These are phyloP conservation scores for Myxozyma neotropica DNA, from an alignment of 805 yeast species.

Conservation along the genomic window DNA sequence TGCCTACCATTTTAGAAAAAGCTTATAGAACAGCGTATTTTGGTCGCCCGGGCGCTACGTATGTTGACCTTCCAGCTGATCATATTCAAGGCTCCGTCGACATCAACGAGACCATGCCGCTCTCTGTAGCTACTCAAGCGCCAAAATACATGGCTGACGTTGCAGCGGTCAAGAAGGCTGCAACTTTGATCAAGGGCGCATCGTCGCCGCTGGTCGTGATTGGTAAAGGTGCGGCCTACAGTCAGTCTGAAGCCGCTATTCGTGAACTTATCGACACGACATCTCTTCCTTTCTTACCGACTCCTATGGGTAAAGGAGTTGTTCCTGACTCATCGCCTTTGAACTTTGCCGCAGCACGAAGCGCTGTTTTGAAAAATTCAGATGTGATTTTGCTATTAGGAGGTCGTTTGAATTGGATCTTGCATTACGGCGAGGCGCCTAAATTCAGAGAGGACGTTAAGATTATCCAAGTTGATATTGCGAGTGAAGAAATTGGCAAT, in stretches of 20 bases:
- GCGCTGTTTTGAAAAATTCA: slow-evolving; percentile 57
- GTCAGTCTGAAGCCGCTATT: slow-evolving; percentile 47
- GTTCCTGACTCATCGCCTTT: slow-evolving; percentile 51
- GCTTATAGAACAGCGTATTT: slow-evolving; percentile 50
- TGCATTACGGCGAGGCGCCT: slow-evolving; percentile 66
- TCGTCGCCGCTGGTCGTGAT: slow-evolving; percentile 57
- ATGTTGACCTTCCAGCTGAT: slow-evolving; percentile 68
- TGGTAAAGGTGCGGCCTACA: slow-evolving; percentile 68
- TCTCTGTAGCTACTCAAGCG: slow-evolving; percentile 31
- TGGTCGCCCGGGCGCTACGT: slow-evolving; percentile 64
- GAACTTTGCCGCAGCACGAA: slow-evolving; percentile 66
- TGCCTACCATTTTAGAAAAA: slow-evolving; percentile 49
- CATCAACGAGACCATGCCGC: slow-evolving; percentile 4
- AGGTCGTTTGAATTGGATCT: slow-evolving; percentile 72
- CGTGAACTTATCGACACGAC: slow-evolving; percentile 49
- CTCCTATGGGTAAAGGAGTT: slow-evolving; percentile 81
- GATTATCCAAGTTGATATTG: slow-evolving; percentile 60
- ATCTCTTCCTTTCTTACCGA: slow-evolving; percentile 62
- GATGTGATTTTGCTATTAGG: slow-evolving; percentile 65
- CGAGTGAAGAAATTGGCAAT: slow-evolving; percentile 57
- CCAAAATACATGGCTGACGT: slow-evolving; percentile 48
- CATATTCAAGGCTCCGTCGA: slow-evolving; percentile 48
- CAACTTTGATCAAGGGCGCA: slow-evolving; percentile 43
- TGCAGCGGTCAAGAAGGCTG: slow-evolving; percentile 44
- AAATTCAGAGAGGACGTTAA: slow-evolving; percentile 51